Conservation (phyloP, 371 early-diverging fungal species). For the Mucor lusitanicus region DNA sequence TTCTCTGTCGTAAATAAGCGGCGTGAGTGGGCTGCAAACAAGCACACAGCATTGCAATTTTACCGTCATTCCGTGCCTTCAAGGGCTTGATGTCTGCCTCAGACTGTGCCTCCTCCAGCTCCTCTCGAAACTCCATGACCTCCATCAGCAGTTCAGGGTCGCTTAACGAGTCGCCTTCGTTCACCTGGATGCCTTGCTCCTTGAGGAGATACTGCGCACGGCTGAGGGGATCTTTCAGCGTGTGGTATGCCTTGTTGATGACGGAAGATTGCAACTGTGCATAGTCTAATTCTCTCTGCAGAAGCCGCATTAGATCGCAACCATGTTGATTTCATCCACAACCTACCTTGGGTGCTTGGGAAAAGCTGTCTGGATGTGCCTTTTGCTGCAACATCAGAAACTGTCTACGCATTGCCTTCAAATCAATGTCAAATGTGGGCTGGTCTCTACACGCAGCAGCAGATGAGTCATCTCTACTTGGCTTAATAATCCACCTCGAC, state of each 20-base stretch:
- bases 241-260: conserved; percentile 86
- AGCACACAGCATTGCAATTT: background rate
- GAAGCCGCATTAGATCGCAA: background rate
- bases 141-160: conserved; percentile 81
- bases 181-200: conserved; percentile 58
- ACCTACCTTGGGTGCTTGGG: conserved; percentile 65
- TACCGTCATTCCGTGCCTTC: conserved; percentile 32
- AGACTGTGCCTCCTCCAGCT: conserved; percentile 63
- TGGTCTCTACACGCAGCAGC: conserved; percentile 33
- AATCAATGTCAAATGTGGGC: conserved; percentile 70
- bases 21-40: background rate
- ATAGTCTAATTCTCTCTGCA: conserved; percentile 68
- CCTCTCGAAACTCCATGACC: conserved; percentile 79
- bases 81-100: conserved; percentile 17
- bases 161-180: conserved; percentile 68
- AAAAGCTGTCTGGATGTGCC: conserved; percentile 87
- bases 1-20: conserved; percentile 25
- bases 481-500: background rate
- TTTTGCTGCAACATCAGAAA: conserved; percentile 80
- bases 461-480: background rate
- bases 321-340: conserved; percentile 6
- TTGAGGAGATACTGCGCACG: conserved; percentile 82
- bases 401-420: conserved; percentile 56
- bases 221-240: conserved; percentile 75
- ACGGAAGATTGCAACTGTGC: conserved; percentile 82